Evolutionary conservation across 495 filamentous ascomycete species (phyloP).

Genomic region (Staphylotrichum longicolle): DNA sequence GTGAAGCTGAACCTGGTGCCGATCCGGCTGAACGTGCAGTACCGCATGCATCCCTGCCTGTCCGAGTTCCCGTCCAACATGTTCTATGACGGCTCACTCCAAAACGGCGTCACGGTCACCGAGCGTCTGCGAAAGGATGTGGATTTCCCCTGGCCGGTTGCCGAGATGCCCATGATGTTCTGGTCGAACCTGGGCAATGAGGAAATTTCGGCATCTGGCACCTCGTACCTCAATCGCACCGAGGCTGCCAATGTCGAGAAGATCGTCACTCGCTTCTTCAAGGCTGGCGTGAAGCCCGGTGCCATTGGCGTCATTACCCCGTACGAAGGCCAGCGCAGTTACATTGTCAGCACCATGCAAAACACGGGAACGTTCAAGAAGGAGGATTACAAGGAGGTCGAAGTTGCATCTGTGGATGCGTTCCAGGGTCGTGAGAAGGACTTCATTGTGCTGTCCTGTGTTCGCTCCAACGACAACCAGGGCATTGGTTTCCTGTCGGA

Average conservation of each 20-base stretch:
- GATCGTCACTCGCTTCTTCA: slow-evolving; percentile 98
- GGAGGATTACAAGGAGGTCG: slow-evolving; percentile 97
- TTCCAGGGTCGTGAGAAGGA: slow-evolving; percentile 99
- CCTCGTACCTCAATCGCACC: slow-evolving; percentile 95
- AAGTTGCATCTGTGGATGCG: slow-evolving; percentile 96
- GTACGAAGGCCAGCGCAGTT: slow-evolving; percentile 97
- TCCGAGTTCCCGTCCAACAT: slow-evolving; percentile 99
- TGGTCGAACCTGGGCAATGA: slow-evolving; percentile 98
- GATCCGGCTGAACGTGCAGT: slow-evolving; percentile 94
- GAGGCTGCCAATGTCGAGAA: slow-evolving; percentile 98
- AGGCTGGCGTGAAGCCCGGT: slow-evolving; percentile 87
- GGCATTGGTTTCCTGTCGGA: slow-evolving; percentile 99
- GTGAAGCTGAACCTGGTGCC: slow-evolving; percentile 90
- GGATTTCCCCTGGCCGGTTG: slow-evolving; percentile 97
- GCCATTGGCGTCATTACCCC: slow-evolving; percentile 98
- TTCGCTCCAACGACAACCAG: slow-evolving; percentile 98
- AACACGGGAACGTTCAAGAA: slow-evolving; percentile 96
- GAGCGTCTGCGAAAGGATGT: slow-evolving; percentile 89
- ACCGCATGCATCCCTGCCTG: slow-evolving; percentile 98
- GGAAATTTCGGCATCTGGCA: slow-evolving; percentile 96
- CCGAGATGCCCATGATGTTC: slow-evolving; percentile 98
- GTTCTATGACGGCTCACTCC: slow-evolving; percentile 98
- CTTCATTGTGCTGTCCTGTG: slow-evolving; percentile 96
- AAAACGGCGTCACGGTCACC: slow-evolving; percentile 92
- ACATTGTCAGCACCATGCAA: slow-evolving; percentile 98